These are phyloP conservation scores for Kurtzmaniella cleridarum DNA, from an alignment of 805 yeast species.

Conservation along the genomic window DNA sequence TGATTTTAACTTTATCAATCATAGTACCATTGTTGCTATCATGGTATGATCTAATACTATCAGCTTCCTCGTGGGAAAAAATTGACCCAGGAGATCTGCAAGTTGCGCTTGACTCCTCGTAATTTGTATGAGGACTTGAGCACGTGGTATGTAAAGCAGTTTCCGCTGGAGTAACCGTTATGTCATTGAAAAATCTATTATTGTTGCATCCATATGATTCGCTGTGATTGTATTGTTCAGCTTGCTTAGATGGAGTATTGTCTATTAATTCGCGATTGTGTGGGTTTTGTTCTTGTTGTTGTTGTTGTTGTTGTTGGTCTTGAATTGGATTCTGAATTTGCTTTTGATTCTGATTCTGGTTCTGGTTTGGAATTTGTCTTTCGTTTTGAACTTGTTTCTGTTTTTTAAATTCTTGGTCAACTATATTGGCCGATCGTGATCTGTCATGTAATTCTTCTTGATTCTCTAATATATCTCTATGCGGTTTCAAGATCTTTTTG, in stretches of 20 bases:
- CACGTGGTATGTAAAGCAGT: neutral
- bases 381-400: conserved; percentile 2
- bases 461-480: conserved; percentile 2
- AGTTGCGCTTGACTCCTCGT: neutral
- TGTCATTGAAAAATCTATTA: no score
- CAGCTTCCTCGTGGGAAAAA: no score
- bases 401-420: neutral
- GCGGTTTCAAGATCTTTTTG: conserved; percentile 1
- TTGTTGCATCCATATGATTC: no score
- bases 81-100: neutral
- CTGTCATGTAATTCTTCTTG: neutral
- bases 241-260: conserved; percentile 3
- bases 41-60: neutral
- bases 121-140: neutral
- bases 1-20: conserved; percentile 20
- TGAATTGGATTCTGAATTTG: conserved; percentile 5
- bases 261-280: conserved; percentile 9
- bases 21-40: conserved; percentile 3
- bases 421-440: no score
- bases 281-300: conserved; percentile 5
- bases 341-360: conserved; percentile 2
- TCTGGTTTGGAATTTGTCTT: conserved; percentile 1
- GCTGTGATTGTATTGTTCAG: neutral
- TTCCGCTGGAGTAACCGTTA: neutral
- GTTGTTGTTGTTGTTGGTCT: conserved; percentile 7